A percentile compares a stretch with the other conserved stretches of the same genome.
Evolutionary conservation across 805 yeast species (phyloP).

Genomic region (Wickerhamiella kazuoi): DNA sequence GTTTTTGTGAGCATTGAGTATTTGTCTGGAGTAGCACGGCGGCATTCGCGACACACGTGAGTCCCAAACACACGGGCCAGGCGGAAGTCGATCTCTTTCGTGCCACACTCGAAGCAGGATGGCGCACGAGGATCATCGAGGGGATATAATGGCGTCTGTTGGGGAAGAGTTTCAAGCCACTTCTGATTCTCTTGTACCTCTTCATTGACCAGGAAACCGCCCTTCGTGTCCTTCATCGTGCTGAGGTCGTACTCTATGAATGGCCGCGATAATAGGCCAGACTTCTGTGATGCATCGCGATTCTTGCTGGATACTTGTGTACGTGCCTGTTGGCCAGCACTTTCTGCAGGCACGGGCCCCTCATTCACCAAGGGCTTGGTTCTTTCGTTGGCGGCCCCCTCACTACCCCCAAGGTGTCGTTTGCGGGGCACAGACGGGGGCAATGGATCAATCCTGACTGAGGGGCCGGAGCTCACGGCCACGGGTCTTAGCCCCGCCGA

Average conservation of each 20-base stretch:
- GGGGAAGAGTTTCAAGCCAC: constrained; percentile 15
- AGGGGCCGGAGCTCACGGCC: background rate
- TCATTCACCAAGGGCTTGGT: no score
- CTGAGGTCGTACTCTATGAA: constrained; percentile 49
- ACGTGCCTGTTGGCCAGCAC: background rate
- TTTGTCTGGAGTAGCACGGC: constrained; percentile 59
- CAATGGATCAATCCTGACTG: background rate
- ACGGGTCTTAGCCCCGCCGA: background rate
- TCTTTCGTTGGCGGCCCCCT: no score
- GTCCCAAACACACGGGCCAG: constrained; percentile 46
- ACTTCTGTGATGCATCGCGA: constrained; percentile 3
- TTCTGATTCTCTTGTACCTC: constrained; percentile 15
- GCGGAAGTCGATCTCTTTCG: constrained; percentile 65
- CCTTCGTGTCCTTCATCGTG: constrained; percentile 72
- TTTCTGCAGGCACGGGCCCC: no score
- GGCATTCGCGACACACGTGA: constrained; percentile 68
- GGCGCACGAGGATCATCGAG: constrained; percentile 56
- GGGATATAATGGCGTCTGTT: constrained; percentile 21
- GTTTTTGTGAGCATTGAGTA: constrained; percentile 86
- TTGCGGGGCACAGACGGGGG: no score
- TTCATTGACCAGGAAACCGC: constrained; percentile 56
- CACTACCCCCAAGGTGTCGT: no score
- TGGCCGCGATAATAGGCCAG: constrained; percentile 13
- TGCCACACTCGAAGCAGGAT: constrained; percentile 65
- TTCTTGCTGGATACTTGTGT: background rate